phyloP scores from a whole-genome alignment of 176 grass and related monocot genomes.

The Eleusine indica region DNA sequence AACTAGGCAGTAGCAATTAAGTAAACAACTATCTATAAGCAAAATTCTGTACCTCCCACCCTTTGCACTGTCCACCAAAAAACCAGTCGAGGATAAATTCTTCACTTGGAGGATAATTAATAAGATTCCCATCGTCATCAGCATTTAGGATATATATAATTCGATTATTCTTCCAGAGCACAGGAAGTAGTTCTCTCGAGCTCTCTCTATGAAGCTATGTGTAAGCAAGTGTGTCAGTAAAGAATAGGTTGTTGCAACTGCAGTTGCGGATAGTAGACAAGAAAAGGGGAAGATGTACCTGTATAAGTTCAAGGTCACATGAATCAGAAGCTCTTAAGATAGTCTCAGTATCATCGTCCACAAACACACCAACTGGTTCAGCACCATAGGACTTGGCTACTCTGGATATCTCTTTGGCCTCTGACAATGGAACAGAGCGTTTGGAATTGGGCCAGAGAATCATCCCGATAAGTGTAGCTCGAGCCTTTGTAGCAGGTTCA shows the following conservation, averaged over 20 bases:
- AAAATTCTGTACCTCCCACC: conserved; percentile 71
- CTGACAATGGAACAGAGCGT: conserved; percentile 58
- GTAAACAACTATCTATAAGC: neutral
- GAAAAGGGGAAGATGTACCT: conserved; percentile 40
- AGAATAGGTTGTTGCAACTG: neutral
- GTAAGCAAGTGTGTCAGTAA: conserved; percentile 18
- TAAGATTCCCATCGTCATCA: conserved; percentile 64
- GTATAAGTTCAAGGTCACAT: conserved; percentile 63
- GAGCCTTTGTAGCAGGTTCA: conserved; percentile 58
- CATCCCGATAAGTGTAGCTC: conserved; percentile 86
- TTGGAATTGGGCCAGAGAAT: conserved; percentile 84
- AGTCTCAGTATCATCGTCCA: conserved; percentile 69
- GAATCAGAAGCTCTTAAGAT: conserved; percentile 61
- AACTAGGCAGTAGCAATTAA: conserved; percentile 1
- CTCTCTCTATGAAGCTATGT: conserved; percentile 80
- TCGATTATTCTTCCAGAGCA: conserved; percentile 50
- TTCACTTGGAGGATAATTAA: conserved; percentile 59
- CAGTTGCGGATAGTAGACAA: neutral
- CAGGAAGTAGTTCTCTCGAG: conserved; percentile 58
- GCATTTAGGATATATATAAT: conserved; percentile 85
- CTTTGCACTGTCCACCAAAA: conserved; percentile 75
- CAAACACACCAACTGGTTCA: conserved; percentile 82
- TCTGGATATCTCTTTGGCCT: conserved; percentile 68
- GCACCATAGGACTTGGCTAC: conserved; percentile 62
- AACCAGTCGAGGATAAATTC: conserved; percentile 70